Conservation (phyloP, 1,284 basidiomycete species). For the Chiua sp. region DNA sequence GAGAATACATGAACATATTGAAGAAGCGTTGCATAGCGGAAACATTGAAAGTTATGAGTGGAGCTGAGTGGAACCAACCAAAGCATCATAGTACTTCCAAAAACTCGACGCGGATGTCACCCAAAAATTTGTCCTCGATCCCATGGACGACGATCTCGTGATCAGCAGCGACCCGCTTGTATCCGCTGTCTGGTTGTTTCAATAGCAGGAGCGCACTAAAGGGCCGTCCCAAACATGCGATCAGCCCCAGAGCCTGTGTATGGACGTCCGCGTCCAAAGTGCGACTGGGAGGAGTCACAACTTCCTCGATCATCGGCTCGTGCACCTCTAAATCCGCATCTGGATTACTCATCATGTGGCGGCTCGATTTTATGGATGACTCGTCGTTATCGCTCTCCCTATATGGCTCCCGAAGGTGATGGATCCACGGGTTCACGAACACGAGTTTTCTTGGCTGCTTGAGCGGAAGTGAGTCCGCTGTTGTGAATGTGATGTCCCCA, state of each 20-base stretch:
- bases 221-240: background rate
- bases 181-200: background rate
- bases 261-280: too few species aligned
- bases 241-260: background rate
- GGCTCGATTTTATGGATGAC: too few species aligned
- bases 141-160: background rate
- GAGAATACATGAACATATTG: too few species aligned
- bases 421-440: background rate
- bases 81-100: background rate
- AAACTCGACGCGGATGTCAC: slow-evolving; percentile 1
- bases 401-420: background rate
- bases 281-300: too few species aligned
- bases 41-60: too few species aligned
- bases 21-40: too few species aligned
- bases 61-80: too few species aligned
- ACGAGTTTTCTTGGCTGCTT: background rate
- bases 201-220: background rate
- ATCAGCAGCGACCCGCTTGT: slow-evolving; percentile 3
- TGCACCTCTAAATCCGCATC: too few species aligned
- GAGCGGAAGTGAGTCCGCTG: background rate
- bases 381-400: too few species aligned
- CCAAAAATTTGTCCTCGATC: background rate
- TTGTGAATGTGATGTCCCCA: background rate
- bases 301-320: background rate
- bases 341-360: too few species aligned